Evolutionary conservation across 2,329 filamentous ascomycete genomes (phyloP), one percentile per base, ranked within the genome.

Genomic region (Nakataea oryzae): DNA sequence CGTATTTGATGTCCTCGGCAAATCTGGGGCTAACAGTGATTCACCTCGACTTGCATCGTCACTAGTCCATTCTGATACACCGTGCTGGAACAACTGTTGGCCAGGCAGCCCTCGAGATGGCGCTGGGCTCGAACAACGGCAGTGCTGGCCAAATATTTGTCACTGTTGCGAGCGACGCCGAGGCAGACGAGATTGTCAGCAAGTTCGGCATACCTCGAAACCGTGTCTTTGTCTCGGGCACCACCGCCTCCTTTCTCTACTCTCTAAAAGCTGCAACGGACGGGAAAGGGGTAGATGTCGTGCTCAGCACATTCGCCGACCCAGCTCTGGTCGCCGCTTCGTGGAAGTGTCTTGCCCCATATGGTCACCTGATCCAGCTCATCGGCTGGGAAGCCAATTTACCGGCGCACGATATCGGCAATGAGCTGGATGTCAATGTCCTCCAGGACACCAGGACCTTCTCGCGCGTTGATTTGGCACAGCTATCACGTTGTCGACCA

Each of bases 331-430:
- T 50, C 21, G 41, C 17, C 6, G 66, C 67, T 2, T 68, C 71
- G 1, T 73, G 68, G 68, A 62, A 69, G n/a, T 73, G 70, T 58
- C 62, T 75, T 12, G 69, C 73, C 4, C 56, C 58, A 4, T 68
- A 70, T 58, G 73, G 73, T 1, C 64, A 65, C 2, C 71, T 74
- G 47, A 54, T 75, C 0, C 73, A 75, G 62, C 68, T 74, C 29
- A 70, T 70, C 11, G 69, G 69, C 58, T 65, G 66, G 12, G 71
- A 74, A 50, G 69, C 72, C 26, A 62, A 65, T 12, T 67, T 70
- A 47, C 70, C 72, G 21, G 69, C 66, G 14, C 65, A 67, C 8
- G 1, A 9, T 21, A n/a, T 17, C 17, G 21, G 41, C 3, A 12
- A n/a, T 1, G 17, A 50, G 41, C 67, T 77, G 12, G 69, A 71